Base-by-base conservation (phyloP, 2,329 filamentous ascomycete species). In the Drechslerella coelobrocha region DNA sequence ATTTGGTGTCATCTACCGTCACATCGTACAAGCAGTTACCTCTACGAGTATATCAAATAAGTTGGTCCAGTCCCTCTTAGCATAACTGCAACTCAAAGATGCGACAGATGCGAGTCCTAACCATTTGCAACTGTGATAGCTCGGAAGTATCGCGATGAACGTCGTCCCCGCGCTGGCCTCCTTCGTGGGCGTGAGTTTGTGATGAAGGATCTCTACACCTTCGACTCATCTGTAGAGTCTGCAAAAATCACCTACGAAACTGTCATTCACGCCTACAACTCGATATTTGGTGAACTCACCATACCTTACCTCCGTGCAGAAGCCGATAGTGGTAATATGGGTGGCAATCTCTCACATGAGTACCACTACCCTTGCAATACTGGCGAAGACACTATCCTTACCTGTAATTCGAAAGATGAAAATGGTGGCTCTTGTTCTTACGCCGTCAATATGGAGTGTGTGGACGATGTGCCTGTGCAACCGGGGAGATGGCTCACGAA, bases 161-260 rank as follows among this genome's bases (percentile, higher is more conserved):
- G 89, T 62, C 85, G 94, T 24, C 94, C 94, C 19, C 86, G 94
- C 29, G 90, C 96, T 75, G 94, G 94, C 10, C 82, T 99, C 1
- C 82, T 99, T 7, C 87, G 94, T 8, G 89, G 91, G 0, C 87
- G 92, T 72, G 94, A 99, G 77, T 99, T 99, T 76, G 81, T 91
- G 75, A 99, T 99, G 94, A 99, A 99, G 79, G 94, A 99, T 78
- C 84, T 99, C 0, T 99, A 99, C 78, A 97, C 92, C 0, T 99
- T 99, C 77, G 94, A 99, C 77, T 81, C 83, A 34, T 88, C 84
- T 2, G 78, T 82, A 0, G 80, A 84, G 24, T 81, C 85, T n/a
- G 93, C 93, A 1, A 81, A 92, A n/a, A 80, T 84, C 53, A 96
- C 93, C 0, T 99, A 99, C 75, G 79, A 85, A 5, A 81, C 87